phyloP scores from a whole-genome alignment of 2,329 filamentous ascomycete genomes.

The Sarocladium kiliense region DNA sequence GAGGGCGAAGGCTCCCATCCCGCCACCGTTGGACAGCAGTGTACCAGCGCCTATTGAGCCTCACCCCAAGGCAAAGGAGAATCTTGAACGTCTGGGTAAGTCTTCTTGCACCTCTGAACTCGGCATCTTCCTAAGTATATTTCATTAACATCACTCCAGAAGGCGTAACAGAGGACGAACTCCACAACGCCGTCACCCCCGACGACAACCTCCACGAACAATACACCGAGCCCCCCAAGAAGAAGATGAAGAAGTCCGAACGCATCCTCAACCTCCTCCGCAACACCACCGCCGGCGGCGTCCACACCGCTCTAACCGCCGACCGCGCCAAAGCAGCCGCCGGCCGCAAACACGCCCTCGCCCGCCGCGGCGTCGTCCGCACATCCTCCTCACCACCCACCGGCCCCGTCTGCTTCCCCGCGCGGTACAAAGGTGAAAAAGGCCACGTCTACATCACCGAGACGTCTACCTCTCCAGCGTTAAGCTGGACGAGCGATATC shows the following conservation, averaged over 20 bases:
- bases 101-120: neutral
- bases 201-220: slow-evolving; percentile 29
- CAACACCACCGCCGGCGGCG: slow-evolving; percentile 61
- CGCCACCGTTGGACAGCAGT: slow-evolving; percentile 43
- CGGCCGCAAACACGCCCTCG: slow-evolving; percentile 53
- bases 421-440: slow-evolving; percentile 63
- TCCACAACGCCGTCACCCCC: slow-evolving; percentile 54
- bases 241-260: slow-evolving; percentile 32
- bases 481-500: slow-evolving; percentile 48
- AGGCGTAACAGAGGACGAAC: slow-evolving; percentile 56
- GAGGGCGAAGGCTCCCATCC: slow-evolving; percentile 72
- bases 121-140: no score
- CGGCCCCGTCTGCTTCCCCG: slow-evolving; percentile 74
- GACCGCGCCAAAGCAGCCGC: slow-evolving; percentile 66
- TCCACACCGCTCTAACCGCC: slow-evolving; percentile 67
- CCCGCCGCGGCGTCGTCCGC: slow-evolving; percentile 65
- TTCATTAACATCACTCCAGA: slow-evolving; percentile 13
- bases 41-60: slow-evolving; percentile 31
- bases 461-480: slow-evolving; percentile 59
- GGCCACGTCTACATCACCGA: slow-evolving; percentile 68
- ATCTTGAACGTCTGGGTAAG: slow-evolving; percentile 29
- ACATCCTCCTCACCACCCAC: slow-evolving; percentile 37
- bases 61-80: slow-evolving; percentile 39
- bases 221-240: slow-evolving; percentile 12
- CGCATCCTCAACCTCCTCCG: slow-evolving; percentile 61